Conservation (phyloP, 106 monocot genomes). For the Acanthochlamys bracteata region DNA sequence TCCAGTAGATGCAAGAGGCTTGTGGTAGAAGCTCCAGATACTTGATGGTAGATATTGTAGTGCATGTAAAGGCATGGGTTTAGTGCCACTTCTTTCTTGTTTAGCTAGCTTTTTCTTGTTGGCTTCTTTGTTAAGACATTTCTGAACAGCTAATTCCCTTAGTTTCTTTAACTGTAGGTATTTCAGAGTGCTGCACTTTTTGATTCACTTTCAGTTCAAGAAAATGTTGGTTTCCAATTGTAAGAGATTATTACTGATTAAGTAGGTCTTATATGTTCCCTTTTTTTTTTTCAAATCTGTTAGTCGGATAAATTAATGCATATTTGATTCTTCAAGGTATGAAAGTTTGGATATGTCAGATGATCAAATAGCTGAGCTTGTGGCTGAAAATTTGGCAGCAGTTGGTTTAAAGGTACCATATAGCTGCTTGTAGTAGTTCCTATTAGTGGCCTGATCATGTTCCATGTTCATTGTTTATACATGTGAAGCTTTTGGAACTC, state of each 20-base stretch:
- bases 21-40: too few relatives aligned
- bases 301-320: background rate
- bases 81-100: background rate
- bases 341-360: conserved; percentile 74
- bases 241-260: conserved; percentile 30
- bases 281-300: background rate
- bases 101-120: background rate
- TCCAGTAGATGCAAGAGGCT: too few relatives aligned
- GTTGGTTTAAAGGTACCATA: conserved; percentile 82
- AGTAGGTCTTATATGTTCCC: background rate
- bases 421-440: background rate
- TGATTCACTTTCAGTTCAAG: conserved; percentile 96
- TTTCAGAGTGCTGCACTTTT: conserved; percentile 99
- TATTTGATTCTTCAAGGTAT: conserved; percentile 37
- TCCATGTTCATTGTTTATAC: background rate
- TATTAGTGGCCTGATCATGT: background rate
- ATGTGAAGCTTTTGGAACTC: background rate
- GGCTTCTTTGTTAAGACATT: background rate
- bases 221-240: conserved; percentile 97
- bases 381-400: conserved; percentile 77
- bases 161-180: conserved; percentile 37
- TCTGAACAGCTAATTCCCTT: background rate
- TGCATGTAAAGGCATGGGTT: too few relatives aligned
- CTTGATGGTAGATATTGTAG: too few relatives aligned
- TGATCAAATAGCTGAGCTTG: conserved; percentile 63